Evolutionary conservation across 768 basidiomycete species (phyloP), one percentile per base, ranked within the genome.

Genomic region (Sarcomyxa edulis): DNA sequence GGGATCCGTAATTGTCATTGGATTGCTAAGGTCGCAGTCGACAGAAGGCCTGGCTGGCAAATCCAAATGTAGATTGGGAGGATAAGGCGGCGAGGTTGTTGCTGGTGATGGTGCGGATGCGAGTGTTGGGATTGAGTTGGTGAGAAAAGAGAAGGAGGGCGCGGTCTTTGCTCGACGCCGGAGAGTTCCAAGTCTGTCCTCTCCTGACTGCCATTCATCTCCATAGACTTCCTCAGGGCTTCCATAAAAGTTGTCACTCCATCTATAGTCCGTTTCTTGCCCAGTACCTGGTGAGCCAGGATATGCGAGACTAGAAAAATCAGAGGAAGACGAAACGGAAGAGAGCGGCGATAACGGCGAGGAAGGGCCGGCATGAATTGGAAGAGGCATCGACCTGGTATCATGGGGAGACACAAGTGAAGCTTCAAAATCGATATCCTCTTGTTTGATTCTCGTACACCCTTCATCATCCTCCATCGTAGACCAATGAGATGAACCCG

Each of bases 351-450:
- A 59, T 10, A 33, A 9, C 22, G 25, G 14, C 21, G 19, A 18
- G 29, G 15, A 33, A 9, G 30, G 25, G 14, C 21, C 11, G 16
- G 29, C 29, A 9, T 23, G 14, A 12, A 14, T 24, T 15, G 20
- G 6, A 5, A 11, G 25, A 7, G 19, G 19, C 19, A 26, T 16
- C 23, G 22, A 24, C 8, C 12, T 16, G 11, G 39, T 21, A 19
- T 26, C 28, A 23, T 34, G 14, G 3, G 35, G 20, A 16, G 32
- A 36, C 18, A 60, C 50, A 43, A 66, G 60, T 15, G 65, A 49
- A 23, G 55, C 58, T 41, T 66, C 66, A 20, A 65, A 55, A 32
- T 68, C 68, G 31, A 66, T 45, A 23, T 75, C 71, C 46, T 74
- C 74, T 45, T 72, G 64, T 52, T 74, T 74, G 49, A 73, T 60